phyloP scores from a whole-genome alignment of 768 basidiomycete species.

The Cyclocybe cylindracea region DNA sequence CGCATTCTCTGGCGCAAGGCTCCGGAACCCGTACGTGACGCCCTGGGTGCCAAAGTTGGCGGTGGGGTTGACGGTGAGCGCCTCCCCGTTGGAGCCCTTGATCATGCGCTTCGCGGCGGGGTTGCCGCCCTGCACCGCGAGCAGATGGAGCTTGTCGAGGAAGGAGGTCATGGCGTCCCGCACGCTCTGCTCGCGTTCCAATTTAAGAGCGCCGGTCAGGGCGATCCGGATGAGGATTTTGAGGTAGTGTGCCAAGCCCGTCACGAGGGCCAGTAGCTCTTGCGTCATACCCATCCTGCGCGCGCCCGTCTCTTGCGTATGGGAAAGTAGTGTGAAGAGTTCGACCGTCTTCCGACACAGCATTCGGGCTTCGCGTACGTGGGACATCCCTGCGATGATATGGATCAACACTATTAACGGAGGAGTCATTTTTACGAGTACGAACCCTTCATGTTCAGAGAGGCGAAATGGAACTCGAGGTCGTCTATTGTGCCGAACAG shows the following conservation, averaged over 20 bases:
- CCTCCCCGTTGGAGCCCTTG: constrained; percentile 73
- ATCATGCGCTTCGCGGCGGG: constrained; percentile 76
- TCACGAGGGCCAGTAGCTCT: constrained; percentile 94
- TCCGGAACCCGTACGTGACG: constrained; percentile 91
- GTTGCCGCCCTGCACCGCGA: constrained; percentile 85
- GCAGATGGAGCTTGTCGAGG: constrained; percentile 89
- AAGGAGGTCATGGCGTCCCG: constrained; percentile 85
- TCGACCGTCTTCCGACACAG: constrained; percentile 99
- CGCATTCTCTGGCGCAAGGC: constrained; percentile 88
- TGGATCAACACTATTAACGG: constrained; percentile 1
- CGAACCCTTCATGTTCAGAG: constrained; percentile 83
- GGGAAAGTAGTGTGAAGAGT: constrained; percentile 93
- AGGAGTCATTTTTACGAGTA: constrained; percentile 8
- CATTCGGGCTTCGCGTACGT: constrained; percentile 97
- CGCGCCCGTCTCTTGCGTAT: constrained; percentile 90
- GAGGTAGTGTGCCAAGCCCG: constrained; percentile 98
- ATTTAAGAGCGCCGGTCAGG: constrained; percentile 90
- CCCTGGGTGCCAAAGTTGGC: constrained; percentile 79
- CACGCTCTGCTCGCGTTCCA: constrained; percentile 88
- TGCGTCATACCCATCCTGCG: constrained; percentile 96
- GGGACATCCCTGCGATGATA: constrained; percentile 81
- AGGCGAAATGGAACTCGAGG: constrained; percentile 84
- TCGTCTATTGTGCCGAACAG: constrained; percentile 97
- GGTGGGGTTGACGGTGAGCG: constrained; percentile 37
- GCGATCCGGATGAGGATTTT: constrained; percentile 99